Percentiles rank a stretch among this genome's conserved stretches.
Evolutionary conservation across 2,329 filamentous ascomycete genomes (phyloP).

Genomic region (Orbilia oligospora): DNA sequence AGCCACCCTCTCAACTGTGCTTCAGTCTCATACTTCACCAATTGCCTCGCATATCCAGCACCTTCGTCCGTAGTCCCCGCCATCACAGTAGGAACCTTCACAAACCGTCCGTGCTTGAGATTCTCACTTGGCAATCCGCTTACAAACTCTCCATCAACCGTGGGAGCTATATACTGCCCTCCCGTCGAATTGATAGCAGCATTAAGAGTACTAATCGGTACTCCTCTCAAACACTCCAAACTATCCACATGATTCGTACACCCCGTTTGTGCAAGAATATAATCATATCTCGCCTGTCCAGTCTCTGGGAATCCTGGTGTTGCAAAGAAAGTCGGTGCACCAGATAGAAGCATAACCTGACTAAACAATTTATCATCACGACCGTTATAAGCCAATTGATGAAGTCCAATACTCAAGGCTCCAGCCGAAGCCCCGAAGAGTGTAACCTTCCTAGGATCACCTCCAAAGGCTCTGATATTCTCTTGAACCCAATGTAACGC

Average conservation of each 20-base stretch:
- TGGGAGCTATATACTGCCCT: conserved; percentile 63
- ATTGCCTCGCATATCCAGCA: conserved; percentile 64
- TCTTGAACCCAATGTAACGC: conserved; percentile 74
- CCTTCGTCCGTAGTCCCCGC: conserved; percentile 79
- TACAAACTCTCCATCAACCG: conserved; percentile 74
- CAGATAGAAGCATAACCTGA: conserved; percentile 70
- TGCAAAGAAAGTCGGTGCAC: conserved; percentile 66
- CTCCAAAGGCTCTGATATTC: conserved; percentile 75
- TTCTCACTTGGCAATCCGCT: conserved; percentile 71
- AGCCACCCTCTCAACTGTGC: not conserved
- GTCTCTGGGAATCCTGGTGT: not conserved
- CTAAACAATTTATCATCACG: conserved; percentile 72
- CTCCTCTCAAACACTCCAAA: conserved; percentile 76
- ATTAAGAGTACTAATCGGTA: conserved; percentile 75
- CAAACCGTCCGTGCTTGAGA: conserved; percentile 73
- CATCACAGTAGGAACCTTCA: conserved; percentile 75
- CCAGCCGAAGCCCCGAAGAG: conserved; percentile 76
- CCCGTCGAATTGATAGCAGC: conserved; percentile 67
- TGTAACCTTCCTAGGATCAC: conserved; percentile 73
- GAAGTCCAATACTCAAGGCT: conserved; percentile 70
- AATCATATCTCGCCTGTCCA: conserved; percentile 66
- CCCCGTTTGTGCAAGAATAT: conserved; percentile 73
- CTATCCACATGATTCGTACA: conserved; percentile 74
- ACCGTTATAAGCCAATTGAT: conserved; percentile 72
- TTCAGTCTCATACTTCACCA: conserved; percentile 12